Evolutionary conservation across 176 grass and related monocot species (phyloP).

Genomic region (Typha latifolia): DNA sequence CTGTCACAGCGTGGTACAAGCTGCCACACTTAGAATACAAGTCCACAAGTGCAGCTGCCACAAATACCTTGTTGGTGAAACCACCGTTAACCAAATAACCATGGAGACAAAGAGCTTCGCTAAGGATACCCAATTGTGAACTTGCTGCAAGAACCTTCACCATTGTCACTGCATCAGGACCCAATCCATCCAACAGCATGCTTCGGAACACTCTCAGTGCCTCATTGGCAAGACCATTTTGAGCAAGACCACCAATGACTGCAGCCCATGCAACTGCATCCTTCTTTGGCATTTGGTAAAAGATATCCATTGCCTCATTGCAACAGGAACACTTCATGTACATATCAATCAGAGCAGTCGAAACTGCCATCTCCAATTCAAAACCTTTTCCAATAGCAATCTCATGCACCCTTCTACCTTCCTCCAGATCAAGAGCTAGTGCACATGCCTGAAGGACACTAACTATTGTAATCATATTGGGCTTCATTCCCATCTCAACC

Average conservation of each 20-base stretch:
- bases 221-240: conserved; percentile 36
- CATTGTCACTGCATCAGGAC: conserved; percentile 45
- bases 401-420: conserved; percentile 43
- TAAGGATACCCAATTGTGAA: conserved; percentile 24
- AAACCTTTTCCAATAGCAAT: conserved; percentile 32
- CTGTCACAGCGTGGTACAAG: conserved; percentile 25
- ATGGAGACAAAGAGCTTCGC: conserved; percentile 49
- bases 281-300: conserved; percentile 50
- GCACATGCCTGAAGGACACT: conserved; percentile 48
- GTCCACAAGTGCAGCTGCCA: conserved; percentile 41
- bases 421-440: conserved; percentile 23
- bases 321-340: conserved; percentile 66
- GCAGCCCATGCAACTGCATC: conserved; percentile 54
- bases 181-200: conserved; percentile 33
- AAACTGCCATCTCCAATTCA: conserved; percentile 43
- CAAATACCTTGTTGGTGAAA: conserved; percentile 45
- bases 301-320: conserved; percentile 33
- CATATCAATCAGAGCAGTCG: conserved; percentile 60
- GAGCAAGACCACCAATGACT: conserved; percentile 44
- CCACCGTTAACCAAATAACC: conserved; percentile 45
- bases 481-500: conserved; percentile 28
- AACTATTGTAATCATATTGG: conserved; percentile 45
- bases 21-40: conserved; percentile 58
- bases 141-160: conserved; percentile 48
- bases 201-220: conserved; percentile 33